Evolutionary conservation across 768 basidiomycete genomes (phyloP).

Genomic region (Mrakia frigida): DNA sequence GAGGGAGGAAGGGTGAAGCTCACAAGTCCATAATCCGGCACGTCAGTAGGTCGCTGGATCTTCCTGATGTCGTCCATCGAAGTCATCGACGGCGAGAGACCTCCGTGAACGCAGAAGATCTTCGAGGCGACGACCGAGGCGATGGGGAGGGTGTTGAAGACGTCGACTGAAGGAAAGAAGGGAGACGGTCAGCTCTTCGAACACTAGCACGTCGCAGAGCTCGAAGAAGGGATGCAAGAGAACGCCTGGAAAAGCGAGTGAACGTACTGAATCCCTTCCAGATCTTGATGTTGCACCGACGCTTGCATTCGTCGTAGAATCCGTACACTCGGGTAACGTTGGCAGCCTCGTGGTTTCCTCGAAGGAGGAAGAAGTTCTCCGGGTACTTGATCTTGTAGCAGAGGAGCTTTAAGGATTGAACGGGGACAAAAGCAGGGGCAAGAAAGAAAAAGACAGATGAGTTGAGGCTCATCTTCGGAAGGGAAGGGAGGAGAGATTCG

Average conservation of each 20-base stretch:
- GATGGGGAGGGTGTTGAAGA: conserved; percentile 98
- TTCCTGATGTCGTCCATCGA: conserved; percentile 96
- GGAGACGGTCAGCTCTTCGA: neutral
- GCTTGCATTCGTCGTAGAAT: conserved; percentile 99
- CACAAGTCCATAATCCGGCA: conserved; percentile 87
- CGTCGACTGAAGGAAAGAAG: conserved; percentile 57
- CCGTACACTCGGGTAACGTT: conserved; percentile 99
- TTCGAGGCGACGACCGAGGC: conserved; percentile 98
- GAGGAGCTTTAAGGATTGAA: conserved; percentile 50
- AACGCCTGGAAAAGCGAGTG: no score
- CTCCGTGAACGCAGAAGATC: conserved; percentile 91
- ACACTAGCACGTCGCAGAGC: no score
- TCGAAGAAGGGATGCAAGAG: no score
- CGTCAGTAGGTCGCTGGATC: conserved; percentile 95
- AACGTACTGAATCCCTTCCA: conserved; percentile 84
- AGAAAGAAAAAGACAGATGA: neutral
- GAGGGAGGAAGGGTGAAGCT: neutral
- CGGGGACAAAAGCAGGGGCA: neutral
- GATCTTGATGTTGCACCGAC: conserved; percentile 97
- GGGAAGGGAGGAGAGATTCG: neutral
- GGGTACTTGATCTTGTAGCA: conserved; percentile 99
- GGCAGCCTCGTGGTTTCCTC: conserved; percentile 98
- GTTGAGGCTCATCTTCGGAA: neutral
- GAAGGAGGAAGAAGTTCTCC: conserved; percentile 95
- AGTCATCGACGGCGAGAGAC: conserved; percentile 60